These are phyloP conservation scores for Blastocystis sp. DNA, from an alignment of 352 stramenopile genomes.

Conservation along the genomic window DNA sequence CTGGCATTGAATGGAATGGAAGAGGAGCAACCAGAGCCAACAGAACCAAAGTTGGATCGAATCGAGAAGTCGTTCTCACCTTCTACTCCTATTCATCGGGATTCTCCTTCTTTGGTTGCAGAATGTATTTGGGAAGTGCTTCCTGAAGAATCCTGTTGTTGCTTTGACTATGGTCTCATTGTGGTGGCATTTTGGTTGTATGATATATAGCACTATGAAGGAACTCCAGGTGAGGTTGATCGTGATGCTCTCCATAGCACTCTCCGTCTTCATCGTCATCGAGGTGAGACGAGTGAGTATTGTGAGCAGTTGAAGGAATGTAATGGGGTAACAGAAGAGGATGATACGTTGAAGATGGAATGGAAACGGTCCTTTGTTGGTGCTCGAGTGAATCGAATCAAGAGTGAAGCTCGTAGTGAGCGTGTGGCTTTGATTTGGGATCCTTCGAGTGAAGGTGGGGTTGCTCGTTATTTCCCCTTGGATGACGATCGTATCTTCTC, in stretches of 20 bases:
- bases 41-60: background rate
- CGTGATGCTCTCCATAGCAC: background rate
- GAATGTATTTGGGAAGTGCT: conserved; percentile 32
- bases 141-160: background rate
- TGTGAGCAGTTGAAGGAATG: conserved; percentile 4
- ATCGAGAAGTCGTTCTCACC: conserved; percentile 10
- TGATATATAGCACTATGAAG: conserved; percentile 24
- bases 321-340: background rate
- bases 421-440: conserved; percentile 29
- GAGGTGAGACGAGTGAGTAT: background rate
- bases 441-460: background rate
- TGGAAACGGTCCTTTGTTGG: conserved; percentile 20
- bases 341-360: background rate
- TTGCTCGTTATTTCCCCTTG: conserved; percentile 1
- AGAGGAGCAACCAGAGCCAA: background rate
- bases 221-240: background rate
- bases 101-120: conserved; percentile 3
- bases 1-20: background rate
- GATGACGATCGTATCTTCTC: conserved; percentile 32
- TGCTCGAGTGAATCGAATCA: background rate
- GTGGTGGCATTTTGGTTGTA: background rate
- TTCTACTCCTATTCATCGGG: background rate
- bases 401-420: background rate
- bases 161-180: conserved; percentile 30
- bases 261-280: background rate